Conservation (phyloP, 1,139 yeast genomes). For the Nakaseomyces delphensis region DNA sequence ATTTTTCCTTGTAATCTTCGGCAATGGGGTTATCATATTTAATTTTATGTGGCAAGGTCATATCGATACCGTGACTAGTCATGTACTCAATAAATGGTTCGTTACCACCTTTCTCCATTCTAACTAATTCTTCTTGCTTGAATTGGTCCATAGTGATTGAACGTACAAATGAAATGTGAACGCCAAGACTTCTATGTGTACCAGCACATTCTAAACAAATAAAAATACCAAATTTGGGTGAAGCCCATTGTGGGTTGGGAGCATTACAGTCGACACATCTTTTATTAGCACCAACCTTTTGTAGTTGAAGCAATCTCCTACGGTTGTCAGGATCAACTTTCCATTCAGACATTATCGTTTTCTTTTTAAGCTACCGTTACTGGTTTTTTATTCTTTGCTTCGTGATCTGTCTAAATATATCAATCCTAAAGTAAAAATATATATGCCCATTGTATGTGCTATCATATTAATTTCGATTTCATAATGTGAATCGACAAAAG, state of each 20-base stretch:
- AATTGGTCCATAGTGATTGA: conserved; percentile 97
- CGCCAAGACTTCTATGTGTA: conserved; percentile 90
- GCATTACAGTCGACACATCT: conserved; percentile 91
- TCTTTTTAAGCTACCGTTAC: not conserved
- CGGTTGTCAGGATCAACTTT: conserved; percentile 87
- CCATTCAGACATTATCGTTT: conserved; percentile 42
- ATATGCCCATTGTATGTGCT: too few relatives aligned
- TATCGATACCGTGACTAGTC: conserved; percentile 63
- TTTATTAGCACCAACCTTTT: conserved; percentile 74
- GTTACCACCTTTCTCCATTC: conserved; percentile 96
- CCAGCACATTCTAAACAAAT: conserved; percentile 98
- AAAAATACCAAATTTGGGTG: conserved; percentile 93
- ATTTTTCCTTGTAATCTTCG: conserved; percentile 81
- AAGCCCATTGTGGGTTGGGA: conserved; percentile 98
- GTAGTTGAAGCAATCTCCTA: conserved; percentile 69
- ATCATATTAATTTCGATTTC: too few relatives aligned
- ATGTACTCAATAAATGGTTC: conserved; percentile 64
- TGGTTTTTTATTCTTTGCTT: not conserved
- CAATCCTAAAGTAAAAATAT: too few relatives aligned
- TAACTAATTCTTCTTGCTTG: conserved; percentile 76
- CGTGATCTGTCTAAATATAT: too few relatives aligned
- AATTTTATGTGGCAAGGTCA: conserved; percentile 51
- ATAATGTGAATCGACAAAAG: too few relatives aligned
- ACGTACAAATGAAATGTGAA: conserved; percentile 91
- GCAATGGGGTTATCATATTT: conserved; percentile 88